Base-by-base conservation (phyloP, 805 yeast genomes). In the Metschnikowia arizonensis region DNA sequence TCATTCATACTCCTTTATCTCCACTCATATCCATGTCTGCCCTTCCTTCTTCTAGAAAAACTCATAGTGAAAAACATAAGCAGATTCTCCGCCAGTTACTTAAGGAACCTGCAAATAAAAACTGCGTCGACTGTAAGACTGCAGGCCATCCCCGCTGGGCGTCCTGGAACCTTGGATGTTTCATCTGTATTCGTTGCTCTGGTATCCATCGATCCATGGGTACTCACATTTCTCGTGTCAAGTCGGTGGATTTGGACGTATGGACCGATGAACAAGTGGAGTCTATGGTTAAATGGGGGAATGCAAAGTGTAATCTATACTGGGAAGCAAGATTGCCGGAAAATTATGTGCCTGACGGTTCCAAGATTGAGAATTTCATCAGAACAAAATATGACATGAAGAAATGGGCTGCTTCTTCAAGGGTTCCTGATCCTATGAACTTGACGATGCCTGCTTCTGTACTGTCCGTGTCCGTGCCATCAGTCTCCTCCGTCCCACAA, bases 111-210 rank as follows among this genome's bases (percentile, higher is more conserved):
- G 80, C 79, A 30, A 93, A 93, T 71, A 79, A 78, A 58, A 63
- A 69, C 35, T 91, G 99, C 64, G 96, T 90, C 1, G 99, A 91
- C 65, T 91, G 99, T 68, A 91, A 93, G 64, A 76, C 82, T 0
- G 77, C 91, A 11, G 77, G 84, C 29, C 95, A 91, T 64, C 99
- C 99, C 18, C 77, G 98, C 44, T 91, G 99, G 99, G 97, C 98
- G 9, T 83, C 95, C 15, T 91, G 97, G 97, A 89, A 85, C 56
- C 65, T 91, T 44, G 99, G 99, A 19, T 81, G 93, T 46, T 90
- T 93, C 59, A 78, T 91, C 33, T 91, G 99, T 65, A 91, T 91
- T 52, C 76, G 93, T 57, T 91, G 99, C 65, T 90, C 97, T 1
- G 99, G 99, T 1, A 85, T 91, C 50, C 99, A 91, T 63, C 76